A percentile compares a stretch with the other conserved stretches of the same genome.
phyloP scores from a whole-genome alignment of 441 rosid genomes.

The Adansonia madagascariensis region DNA sequence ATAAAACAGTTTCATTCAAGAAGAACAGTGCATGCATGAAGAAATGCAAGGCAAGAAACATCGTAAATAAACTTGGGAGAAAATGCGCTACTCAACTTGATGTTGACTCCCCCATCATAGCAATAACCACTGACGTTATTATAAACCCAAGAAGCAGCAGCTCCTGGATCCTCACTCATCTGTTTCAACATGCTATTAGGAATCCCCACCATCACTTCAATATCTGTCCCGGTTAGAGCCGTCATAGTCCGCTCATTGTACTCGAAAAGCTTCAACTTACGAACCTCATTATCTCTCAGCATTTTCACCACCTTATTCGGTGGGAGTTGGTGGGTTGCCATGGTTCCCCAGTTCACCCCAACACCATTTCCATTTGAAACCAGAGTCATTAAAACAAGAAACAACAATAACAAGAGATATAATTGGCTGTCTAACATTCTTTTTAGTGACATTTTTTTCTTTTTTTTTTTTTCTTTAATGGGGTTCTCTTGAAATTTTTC shows the following conservation, averaged over 20 bases:
- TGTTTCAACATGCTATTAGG: conserved; percentile 44
- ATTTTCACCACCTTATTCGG: conserved; percentile 46
- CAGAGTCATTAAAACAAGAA: conserved; percentile 20
- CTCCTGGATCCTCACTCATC: conserved; percentile 36
- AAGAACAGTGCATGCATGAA: conserved; percentile 16
- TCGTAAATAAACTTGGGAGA: not conserved
- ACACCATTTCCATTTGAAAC: conserved; percentile 25
- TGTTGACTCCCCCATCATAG: conserved; percentile 48
- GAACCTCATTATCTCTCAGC: conserved; percentile 43
- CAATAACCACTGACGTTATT: conserved; percentile 39
- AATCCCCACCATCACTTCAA: conserved; percentile 53
- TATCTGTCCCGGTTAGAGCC: conserved; percentile 44
- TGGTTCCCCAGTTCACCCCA: conserved; percentile 58
- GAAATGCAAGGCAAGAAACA: not conserved
- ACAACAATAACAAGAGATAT: conserved; percentile 22
- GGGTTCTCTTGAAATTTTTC: conserved; percentile 27
- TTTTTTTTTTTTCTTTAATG: not conserved
- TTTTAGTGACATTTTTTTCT: conserved; percentile 33
- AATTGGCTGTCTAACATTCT: not conserved
- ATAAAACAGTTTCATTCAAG: not conserved
- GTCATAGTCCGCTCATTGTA: conserved; percentile 40
- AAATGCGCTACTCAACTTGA: conserved; percentile 38
- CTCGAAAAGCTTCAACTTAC: conserved; percentile 53
- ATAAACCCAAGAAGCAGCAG: conserved; percentile 46
- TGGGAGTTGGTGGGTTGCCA: conserved; percentile 42